These are phyloP conservation scores for Turnera subulata DNA, from an alignment of 345 rosid genomes.

Conservation along the genomic window DNA sequence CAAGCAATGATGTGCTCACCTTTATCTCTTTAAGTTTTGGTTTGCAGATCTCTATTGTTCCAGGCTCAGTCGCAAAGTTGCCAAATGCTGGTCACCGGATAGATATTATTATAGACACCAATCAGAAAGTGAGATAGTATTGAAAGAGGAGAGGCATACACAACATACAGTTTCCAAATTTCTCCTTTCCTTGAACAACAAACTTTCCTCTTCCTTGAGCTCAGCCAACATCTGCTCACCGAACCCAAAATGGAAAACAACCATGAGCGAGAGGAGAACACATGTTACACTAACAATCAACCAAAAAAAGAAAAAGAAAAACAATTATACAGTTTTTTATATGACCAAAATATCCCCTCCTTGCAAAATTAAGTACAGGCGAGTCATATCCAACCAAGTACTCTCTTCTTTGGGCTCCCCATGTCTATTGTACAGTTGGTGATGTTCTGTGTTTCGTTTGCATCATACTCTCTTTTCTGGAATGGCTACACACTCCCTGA, in stretches of 20 bases:
- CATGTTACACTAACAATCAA: too few species aligned
- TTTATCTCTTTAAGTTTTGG: conserved; percentile 53
- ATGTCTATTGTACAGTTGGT: too few species aligned
- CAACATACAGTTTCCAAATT: conserved; percentile 41
- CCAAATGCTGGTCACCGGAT: conserved; percentile 41
- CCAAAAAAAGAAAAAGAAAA: not conserved
- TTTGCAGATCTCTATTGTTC: conserved; percentile 51
- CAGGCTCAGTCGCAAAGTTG: conserved; percentile 27
- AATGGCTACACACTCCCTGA: too few species aligned
- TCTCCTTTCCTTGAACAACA: conserved; percentile 52
- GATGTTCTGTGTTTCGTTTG: too few species aligned
- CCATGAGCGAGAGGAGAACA: too few species aligned
- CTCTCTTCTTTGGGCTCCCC: too few species aligned
- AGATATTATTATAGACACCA: not conserved
- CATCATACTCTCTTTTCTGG: too few species aligned
- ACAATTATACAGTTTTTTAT: conserved; percentile 6
- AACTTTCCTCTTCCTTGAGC: conserved; percentile 57
- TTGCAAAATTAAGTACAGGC: not conserved
- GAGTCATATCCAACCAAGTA: not conserved
- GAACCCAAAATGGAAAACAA: conserved; percentile 7
- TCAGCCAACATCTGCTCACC: conserved; percentile 59
- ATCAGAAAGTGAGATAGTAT: not conserved
- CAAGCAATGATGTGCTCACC: conserved; percentile 21
- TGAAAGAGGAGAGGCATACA: not conserved
- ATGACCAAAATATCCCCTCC: conserved; percentile 29